Conservation (phyloP, 1,284 basidiomycete genomes). For the Heterobasidion occidentale region DNA sequence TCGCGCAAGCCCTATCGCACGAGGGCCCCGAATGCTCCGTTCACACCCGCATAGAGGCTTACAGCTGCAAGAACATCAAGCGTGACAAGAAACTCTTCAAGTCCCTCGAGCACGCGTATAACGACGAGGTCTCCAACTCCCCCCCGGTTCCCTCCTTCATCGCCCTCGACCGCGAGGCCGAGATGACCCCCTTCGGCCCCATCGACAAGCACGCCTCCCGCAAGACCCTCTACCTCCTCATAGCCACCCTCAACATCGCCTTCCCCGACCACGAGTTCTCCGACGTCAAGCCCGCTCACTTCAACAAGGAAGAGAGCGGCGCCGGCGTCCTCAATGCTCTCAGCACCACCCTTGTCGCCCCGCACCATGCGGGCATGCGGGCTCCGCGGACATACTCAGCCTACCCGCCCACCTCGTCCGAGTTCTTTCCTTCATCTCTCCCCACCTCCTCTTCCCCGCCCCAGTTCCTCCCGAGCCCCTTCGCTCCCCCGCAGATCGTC, state of each 20-base stretch:
- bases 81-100: constrained; percentile 97
- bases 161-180: constrained; percentile 54
- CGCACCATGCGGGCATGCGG: constrained; percentile 50
- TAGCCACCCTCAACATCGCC: constrained; percentile 93
- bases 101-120: constrained; percentile 81
- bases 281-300: constrained; percentile 86
- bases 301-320: constrained; percentile 76
- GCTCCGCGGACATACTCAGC: constrained; percentile 75
- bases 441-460: constrained; percentile 64
- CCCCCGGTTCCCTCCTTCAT: constrained; percentile 66
- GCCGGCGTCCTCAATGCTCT: constrained; percentile 74
- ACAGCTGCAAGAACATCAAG: constrained; percentile 96
- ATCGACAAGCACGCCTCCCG: constrained; percentile 70
- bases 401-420: constrained; percentile 66
- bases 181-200: constrained; percentile 73
- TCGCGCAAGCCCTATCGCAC: constrained; percentile 79
- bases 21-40: constrained; percentile 87
- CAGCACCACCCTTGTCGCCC: constrained; percentile 70
- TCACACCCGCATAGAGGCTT: constrained; percentile 92
- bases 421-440: constrained; percentile 66
- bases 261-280: constrained; percentile 98
- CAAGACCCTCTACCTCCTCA: constrained; percentile 90
- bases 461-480: constrained; percentile 51
- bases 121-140: constrained; percentile 66
- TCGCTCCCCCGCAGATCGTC: constrained; percentile 39